These are phyloP conservation scores for Candolleomyces eurysporus DNA, from an alignment of 768 basidiomycete species.

Conservation along the genomic window DNA sequence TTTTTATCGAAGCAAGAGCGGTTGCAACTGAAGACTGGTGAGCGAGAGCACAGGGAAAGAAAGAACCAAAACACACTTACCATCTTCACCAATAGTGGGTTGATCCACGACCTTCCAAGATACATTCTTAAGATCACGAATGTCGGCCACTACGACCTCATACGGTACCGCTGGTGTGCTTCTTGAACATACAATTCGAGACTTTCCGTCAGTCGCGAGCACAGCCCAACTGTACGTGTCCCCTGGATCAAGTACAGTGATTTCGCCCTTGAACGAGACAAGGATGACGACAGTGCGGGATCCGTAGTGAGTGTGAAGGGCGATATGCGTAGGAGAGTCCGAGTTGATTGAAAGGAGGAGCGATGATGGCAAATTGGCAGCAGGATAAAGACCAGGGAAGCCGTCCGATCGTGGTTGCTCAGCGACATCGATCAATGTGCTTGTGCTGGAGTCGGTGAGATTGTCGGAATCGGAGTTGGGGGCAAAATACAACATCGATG, in stretches of 20 bases:
- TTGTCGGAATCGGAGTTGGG: constrained; percentile 24
- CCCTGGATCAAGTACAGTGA: constrained; percentile 24
- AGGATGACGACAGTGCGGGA: constrained; percentile 51
- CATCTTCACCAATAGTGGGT: constrained; percentile 33
- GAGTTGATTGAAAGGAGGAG: constrained; percentile 26
- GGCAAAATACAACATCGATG: constrained; percentile 44
- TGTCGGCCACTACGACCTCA: constrained; percentile 38
- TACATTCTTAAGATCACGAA: constrained; percentile 22
- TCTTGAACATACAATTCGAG: constrained; percentile 44
- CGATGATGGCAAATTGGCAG: constrained; percentile 40
- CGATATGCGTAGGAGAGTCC: constrained; percentile 22
- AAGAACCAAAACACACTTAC: constrained; percentile 30
- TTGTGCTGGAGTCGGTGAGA: constrained; percentile 5
- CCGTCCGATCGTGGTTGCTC: constrained; percentile 32
- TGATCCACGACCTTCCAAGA: constrained; percentile 43
- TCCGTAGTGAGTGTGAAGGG: constrained; percentile 53
- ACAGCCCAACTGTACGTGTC: constrained; percentile 53
- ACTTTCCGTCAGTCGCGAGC: constrained; percentile 44
- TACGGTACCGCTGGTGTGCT: constrained; percentile 48
- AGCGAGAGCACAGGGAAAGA: neutral
- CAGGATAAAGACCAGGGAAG: constrained; percentile 66
- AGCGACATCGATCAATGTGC: constrained; percentile 40
- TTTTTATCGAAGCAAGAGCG: constrained; percentile 39
- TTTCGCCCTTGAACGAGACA: constrained; percentile 30
- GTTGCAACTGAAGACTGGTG: constrained; percentile 32